A percentile compares a stretch with the other conserved stretches of the same genome.
These are phyloP conservation scores for Trichoderma sp. DNA, from an alignment of 2,329 filamentous ascomycete species.

Conservation along the genomic window DNA sequence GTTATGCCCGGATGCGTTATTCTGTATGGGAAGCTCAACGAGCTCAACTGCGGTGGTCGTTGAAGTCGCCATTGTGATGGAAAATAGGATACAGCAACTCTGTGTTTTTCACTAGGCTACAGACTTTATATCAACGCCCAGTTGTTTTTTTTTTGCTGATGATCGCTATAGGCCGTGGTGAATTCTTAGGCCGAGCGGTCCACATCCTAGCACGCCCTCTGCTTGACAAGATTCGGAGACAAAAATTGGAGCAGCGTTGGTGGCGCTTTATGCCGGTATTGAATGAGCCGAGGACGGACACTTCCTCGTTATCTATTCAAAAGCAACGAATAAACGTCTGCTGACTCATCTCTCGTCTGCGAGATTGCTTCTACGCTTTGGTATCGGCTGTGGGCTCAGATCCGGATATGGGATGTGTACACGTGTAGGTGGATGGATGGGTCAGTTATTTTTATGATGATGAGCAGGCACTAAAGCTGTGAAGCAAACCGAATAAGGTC, in stretches of 20 bases:
- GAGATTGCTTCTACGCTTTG: background rate
- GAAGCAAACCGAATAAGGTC: background rate
- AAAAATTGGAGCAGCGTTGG: background rate
- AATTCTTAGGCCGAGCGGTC: background rate
- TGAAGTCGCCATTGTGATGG: background rate
- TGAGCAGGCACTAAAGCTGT: background rate
- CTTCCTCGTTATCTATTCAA: too few relatives aligned
- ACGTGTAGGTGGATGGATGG: background rate
- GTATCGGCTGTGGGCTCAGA: background rate
- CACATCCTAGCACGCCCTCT: background rate
- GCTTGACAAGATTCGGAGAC: slow-evolving; percentile 2
- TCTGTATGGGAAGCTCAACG: background rate
- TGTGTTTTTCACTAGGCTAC: background rate
- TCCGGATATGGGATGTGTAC: background rate
- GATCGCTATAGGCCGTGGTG: background rate
- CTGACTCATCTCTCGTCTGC: too few relatives aligned
- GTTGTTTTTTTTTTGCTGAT: background rate
- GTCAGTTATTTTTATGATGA: background rate
- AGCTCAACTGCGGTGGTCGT: slow-evolving; percentile 16
- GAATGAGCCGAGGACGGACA: background rate
- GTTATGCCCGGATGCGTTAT: background rate
- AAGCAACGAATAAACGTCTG: too few relatives aligned
- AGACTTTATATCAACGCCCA: background rate
- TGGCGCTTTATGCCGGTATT: background rate
- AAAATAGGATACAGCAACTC: background rate